Evolutionary conservation across 2,329 filamentous ascomycete genomes (phyloP), one percentile per base, ranked within the genome.

Genomic region (Apiospora pterosperma): DNA sequence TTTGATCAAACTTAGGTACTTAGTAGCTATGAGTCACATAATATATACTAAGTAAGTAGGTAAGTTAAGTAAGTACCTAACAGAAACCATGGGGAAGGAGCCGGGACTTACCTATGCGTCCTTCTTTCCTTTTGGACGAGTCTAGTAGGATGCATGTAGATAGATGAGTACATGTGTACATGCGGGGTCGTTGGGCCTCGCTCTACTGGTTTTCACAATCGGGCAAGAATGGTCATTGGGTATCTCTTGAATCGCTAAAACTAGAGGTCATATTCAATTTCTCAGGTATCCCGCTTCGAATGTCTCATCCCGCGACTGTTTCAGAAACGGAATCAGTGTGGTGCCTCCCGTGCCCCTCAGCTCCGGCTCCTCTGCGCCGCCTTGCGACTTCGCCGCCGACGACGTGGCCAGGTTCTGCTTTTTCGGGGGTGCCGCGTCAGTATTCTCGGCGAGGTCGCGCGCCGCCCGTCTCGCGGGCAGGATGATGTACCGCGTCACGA

Each of bases 401-500:
- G 79, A 80, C 31, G 80, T 84, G 0, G 82, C 80, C 62, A 85
- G 69, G 65, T 84, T 84, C 65, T 75, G 74, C 7, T 69, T 71
- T 2, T 69, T 67, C 28, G 67, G 71, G 36, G 68, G 63, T 58
- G 60, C 67, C 77, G 78, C 55, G 16, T 23, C 21, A 11, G 68
- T 62, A 58, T 60, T 68, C 77, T 78, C 52, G 78, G 76, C 67
- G 78, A 68, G 69, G 2, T 63, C 65, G 21, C 52, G 63, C 62
- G 69, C 68, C 19, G 76, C 73, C 64, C 81, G 78, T 62, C 78
- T 85, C 0, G 91, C 91, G 28, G 93, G 93, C 63, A 96, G 81
- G 69, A 97, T 89, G 72, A 98, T 97, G 77, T 97, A 98, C 60
- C 93, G 85, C 38, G 92, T 92, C 3, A 97, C 94, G 65, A 98